phyloP scores from a whole-genome alignment of 306 rosid species.

The Castanopsis chinensis region DNA sequence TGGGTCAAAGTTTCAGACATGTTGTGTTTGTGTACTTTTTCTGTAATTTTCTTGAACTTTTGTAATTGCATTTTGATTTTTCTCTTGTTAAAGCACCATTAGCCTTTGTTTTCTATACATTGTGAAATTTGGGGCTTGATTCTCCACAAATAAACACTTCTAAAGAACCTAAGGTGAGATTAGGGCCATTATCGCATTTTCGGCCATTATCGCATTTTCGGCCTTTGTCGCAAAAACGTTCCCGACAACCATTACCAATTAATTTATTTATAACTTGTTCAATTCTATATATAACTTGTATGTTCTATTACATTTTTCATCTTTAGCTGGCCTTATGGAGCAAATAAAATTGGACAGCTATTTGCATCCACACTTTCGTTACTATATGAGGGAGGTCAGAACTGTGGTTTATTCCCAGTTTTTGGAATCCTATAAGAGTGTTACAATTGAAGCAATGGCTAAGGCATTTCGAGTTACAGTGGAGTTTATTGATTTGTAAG shows the following conservation, averaged over 20 bases:
- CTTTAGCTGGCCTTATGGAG: conserved; percentile 81
- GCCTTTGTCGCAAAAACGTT: too few relatives aligned
- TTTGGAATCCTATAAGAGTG: conserved; percentile 96
- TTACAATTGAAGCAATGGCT: conserved; percentile 94
- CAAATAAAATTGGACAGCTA: conserved; percentile 90
- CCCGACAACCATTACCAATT: not conserved
- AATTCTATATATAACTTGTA: conserved; percentile 1
- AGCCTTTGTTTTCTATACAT: too few relatives aligned
- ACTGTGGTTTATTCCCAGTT: conserved; percentile 86
- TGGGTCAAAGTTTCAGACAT: too few relatives aligned
- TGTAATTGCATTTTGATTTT: too few relatives aligned
- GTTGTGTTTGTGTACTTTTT: too few relatives aligned
- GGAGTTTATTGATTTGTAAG: conserved; percentile 94
- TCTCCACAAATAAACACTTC: too few relatives aligned
- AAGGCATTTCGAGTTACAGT: conserved; percentile 93
- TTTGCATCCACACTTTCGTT: conserved; percentile 85
- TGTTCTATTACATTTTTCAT: not conserved
- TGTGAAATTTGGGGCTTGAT: too few relatives aligned
- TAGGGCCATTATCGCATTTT: too few relatives aligned
- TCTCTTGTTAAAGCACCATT: too few relatives aligned
- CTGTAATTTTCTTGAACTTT: too few relatives aligned
- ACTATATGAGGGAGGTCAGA: conserved; percentile 93
- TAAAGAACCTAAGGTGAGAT: too few relatives aligned
- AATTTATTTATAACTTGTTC: not conserved
- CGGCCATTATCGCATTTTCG: too few relatives aligned